Evolutionary conservation across 1,284 basidiomycete genomes (phyloP), one percentile per base, ranked within the genome.

Genomic region (Trametes pubescens): DNA sequence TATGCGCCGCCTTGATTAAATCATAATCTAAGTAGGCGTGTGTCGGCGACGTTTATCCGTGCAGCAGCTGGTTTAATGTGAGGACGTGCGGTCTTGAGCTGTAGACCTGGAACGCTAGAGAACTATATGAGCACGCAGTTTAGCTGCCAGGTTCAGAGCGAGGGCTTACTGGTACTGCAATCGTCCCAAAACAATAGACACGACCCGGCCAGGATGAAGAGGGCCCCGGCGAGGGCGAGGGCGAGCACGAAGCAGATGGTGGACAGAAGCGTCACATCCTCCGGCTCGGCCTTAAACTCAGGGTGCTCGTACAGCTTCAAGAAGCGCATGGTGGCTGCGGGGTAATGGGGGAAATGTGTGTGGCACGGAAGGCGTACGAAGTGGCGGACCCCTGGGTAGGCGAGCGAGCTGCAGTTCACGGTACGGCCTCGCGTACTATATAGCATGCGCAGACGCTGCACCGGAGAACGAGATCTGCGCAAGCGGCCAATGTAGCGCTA

Each of bases 241-340:
- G 64, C 59, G 34, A 73, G 64, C 29, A 76, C 72, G 58, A 75
- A 69, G 67, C 71, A 69, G 49, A 76, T 68, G n/a, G 73, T 76
- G 32, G 74, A 70, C 16, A 72, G 51, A 24, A 75, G 73, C 4
- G 73, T 69, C 44, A 73, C 21, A 56, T 75, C 75, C 22, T 59
- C 61, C 9, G 70, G 67, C 29, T 72, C 71, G 18, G 58, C 59
- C 49, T 64, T 67, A 52, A 72, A 66, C 49, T 72, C 69, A 21
- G 73, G 73, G 60, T 74, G 70, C 54, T 69, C 71, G 65, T 69
- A 74, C 14, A 72, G 66, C 61, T 69, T 71, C 53, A 64, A 60
- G n/a, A 71, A 58, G 44, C 71, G 70, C 73, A 74, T 74, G 26
- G 16, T 61, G 53, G 54, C 16, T 40, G 16, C 8, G 5, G 58